phyloP scores from a whole-genome alignment of 2,329 filamentous ascomycete species.

The Cladosporium cucumerinum region DNA sequence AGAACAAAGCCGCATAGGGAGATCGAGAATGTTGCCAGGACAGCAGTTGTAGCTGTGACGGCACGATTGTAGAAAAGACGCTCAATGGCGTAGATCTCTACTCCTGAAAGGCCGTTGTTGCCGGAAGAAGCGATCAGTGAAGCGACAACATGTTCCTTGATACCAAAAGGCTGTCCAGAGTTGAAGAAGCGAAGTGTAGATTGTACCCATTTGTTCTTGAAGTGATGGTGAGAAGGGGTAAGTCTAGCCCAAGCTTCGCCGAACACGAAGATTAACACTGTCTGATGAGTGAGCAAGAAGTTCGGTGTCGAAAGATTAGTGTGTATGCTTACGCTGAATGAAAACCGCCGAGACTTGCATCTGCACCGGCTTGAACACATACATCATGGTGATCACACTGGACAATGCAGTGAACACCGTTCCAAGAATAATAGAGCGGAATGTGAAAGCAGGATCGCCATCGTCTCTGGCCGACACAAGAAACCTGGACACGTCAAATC shows the following conservation, averaged over 20 bases:
- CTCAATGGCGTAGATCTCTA: not conserved
- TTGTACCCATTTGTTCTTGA: not conserved
- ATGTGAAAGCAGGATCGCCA: conserved; percentile 19
- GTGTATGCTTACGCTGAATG: not conserved
- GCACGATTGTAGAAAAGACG: conserved; percentile 1
- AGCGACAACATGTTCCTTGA: not conserved
- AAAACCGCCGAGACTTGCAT: conserved; percentile 18
- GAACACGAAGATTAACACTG: not conserved
- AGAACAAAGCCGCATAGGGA: not conserved
- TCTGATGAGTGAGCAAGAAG: not conserved
- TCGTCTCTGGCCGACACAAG: conserved; percentile 18
- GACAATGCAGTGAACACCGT: conserved; percentile 17
- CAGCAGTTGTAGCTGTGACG: not conserved
- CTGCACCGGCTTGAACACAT: conserved; percentile 18
- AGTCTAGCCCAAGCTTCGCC: conserved; percentile 1
- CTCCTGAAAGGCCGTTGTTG: not conserved
- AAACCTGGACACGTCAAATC: conserved; percentile 19
- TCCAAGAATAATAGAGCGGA: conserved; percentile 18
- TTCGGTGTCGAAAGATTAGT: no score
- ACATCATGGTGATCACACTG: conserved; percentile 18
- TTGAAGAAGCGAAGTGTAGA: not conserved
- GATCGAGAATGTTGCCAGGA: conserved; percentile 2
- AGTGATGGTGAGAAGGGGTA: not conserved
- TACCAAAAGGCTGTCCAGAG: not conserved
- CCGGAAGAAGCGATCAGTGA: not conserved